Base-by-base conservation (phyloP, 2,329 filamentous ascomycete genomes). In the Arthrobotrys sinensis region DNA sequence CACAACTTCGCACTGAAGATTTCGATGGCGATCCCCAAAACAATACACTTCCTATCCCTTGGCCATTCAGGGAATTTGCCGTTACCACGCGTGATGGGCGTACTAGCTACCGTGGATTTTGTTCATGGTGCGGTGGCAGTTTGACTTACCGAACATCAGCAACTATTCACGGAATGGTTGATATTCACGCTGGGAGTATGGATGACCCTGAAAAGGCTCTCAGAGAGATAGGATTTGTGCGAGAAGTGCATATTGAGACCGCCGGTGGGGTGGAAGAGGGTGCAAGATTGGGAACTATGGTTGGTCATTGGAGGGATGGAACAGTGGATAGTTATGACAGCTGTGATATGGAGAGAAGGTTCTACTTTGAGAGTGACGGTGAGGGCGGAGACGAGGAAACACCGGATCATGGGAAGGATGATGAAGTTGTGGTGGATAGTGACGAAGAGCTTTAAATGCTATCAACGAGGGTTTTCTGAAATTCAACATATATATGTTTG, bases 111-210 rank as follows among this genome's bases (percentile, higher is more conserved):
- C 52, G 68, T 14, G 75, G 75, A 5, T 78, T 78, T 40, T 78
- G 75, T 38, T 66, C 60, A 6, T 78, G 68, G 60, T 78, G 75
- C 16, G 62, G 75, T 14, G 75, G 75, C 14, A 68, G 75, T 14
- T 16, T 78, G 10, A 67, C 75, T 3, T 78, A 72, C 16, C 50
- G 67, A n/a, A 72, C 75, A 36, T 72, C 75, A 4, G 75, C 43
- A 2, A 55, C 62, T n/a, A 40, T 78, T 11, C 67, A 78, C 28
- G 75, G 68, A 16, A 67, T 78, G 62, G 16, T 78, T 1, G 75
- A 78, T 40, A 48, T 78, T 10, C 62, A 67, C 11, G 75, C 50
- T 2, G 75, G 75, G 3, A 78, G 75, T 16, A 78, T 78, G 75
- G 75, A 78, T 48, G 75, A 78, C 21, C 75, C 75, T 4, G 36